Evolutionary conservation across 192 early-diverging fungal genomes (phyloP).

Genomic region (Mortierella hygrophila): DNA sequence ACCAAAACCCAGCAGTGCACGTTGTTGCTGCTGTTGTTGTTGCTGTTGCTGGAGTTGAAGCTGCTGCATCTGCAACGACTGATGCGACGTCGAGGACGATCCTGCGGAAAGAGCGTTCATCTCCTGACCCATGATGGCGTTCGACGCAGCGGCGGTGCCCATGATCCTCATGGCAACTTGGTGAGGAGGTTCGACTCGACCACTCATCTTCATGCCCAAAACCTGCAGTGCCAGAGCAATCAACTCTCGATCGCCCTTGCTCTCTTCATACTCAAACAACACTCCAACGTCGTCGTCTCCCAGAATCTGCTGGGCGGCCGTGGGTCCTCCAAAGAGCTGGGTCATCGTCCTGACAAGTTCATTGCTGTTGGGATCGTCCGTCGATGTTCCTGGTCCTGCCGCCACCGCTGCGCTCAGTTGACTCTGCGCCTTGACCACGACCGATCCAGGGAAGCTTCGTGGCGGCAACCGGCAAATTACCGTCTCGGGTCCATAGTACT

Average conservation of each 20-base stretch:
- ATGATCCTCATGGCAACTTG: constrained; percentile 72
- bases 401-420: constrained; percentile 16
- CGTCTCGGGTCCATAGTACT: constrained; percentile 75
- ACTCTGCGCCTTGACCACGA: constrained; percentile 54
- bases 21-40: constrained; percentile 6
- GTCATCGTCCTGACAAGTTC: constrained; percentile 46
- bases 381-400: constrained; percentile 10
- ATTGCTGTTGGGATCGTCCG: constrained; percentile 33
- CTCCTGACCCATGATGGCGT: constrained; percentile 22
- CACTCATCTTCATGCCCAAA: constrained; percentile 77
- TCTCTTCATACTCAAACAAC: constrained; percentile 65
- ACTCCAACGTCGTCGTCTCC: constrained; percentile 50
- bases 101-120: background rate
- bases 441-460: constrained; percentile 69
- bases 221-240: constrained; percentile 84
- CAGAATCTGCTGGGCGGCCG: background rate
- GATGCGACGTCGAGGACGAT: background rate
- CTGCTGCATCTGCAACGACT: constrained; percentile 10
- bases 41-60: constrained; percentile 4
- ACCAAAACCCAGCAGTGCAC: constrained; percentile 11
- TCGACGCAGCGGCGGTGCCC: constrained; percentile 40
- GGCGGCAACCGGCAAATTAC: constrained; percentile 82
- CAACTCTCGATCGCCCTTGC: constrained; percentile 77
- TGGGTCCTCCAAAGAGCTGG: constrained; percentile 48
- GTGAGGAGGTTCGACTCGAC: constrained; percentile 70